These are phyloP conservation scores for Quercus agrifolia DNA, from an alignment of 306 rosid species.

Conservation along the genomic window DNA sequence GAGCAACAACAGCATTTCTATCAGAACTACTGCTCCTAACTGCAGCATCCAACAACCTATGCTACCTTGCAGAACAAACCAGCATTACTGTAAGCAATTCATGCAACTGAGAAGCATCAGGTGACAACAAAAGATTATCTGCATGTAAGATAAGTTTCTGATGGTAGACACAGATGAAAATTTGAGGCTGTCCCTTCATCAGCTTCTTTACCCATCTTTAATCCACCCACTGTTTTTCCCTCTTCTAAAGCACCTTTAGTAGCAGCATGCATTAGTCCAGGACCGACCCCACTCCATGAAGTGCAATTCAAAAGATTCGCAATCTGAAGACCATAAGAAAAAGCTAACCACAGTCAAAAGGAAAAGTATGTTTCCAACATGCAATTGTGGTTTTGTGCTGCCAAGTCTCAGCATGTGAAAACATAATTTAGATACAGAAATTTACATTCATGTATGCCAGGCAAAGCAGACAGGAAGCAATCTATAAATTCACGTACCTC, in stretches of 20 bases:
- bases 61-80: constrained; percentile 94
- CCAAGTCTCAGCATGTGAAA: neutral
- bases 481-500: constrained; percentile 49
- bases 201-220: constrained; percentile 86
- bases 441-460: constrained; percentile 13
- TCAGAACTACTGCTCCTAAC: constrained; percentile 37
- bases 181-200: constrained; percentile 77
- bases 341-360: neutral
- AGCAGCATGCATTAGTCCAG: constrained; percentile 89
- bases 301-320: constrained; percentile 78
- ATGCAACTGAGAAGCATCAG: neutral
- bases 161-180: constrained; percentile 69
- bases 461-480: constrained; percentile 12
- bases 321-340: constrained; percentile 39
- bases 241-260: constrained; percentile 7
- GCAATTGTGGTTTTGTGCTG: neutral
- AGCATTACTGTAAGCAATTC: constrained; percentile 30
- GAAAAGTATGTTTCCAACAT: neutral
- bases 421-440: neutral
- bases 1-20: constrained; percentile 70
- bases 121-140: constrained; percentile 35
- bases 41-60: constrained; percentile 48
- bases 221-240: constrained; percentile 77
- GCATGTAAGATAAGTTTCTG: constrained; percentile 80
- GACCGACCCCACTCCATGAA: constrained; percentile 90